Conservation (phyloP, 768 basidiomycete species). For the Termitomyces sp. region DNA sequence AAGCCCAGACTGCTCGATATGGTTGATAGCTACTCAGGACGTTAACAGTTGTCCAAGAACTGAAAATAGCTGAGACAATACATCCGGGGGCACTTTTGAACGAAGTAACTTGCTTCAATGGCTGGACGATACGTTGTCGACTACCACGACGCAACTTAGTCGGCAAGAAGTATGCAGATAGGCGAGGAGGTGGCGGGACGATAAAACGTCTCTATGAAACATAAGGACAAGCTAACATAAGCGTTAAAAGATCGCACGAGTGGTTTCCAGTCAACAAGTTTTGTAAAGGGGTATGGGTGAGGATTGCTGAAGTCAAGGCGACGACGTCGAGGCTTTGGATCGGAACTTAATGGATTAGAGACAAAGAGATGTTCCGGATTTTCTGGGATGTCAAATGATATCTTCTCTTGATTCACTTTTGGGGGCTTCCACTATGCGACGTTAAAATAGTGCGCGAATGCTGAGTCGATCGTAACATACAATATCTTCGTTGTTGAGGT, state of each 20-base stretch:
- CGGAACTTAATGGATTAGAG: slow-evolving; percentile 2
- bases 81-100: slow-evolving; percentile 44
- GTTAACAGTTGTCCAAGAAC: background rate
- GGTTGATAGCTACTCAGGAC: slow-evolving; percentile 39
- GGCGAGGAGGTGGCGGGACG: background rate
- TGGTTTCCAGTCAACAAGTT: slow-evolving; percentile 11
- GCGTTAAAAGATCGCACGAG: background rate
- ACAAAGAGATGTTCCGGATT: slow-evolving; percentile 3
- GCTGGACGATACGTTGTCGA: slow-evolving; percentile 3
- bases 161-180: background rate
- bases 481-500: slow-evolving; percentile 19
- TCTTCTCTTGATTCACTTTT: slow-evolving; percentile 8
- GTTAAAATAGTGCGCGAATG: background rate
- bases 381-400: slow-evolving; percentile 9
- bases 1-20: slow-evolving; percentile 40
- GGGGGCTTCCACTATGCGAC: slow-evolving; percentile 14
- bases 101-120: slow-evolving; percentile 18
- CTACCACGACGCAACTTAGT: slow-evolving; percentile 5
- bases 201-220: slow-evolving; percentile 1
- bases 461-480: slow-evolving; percentile 12
- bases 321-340: background rate
- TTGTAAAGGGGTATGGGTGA: background rate
- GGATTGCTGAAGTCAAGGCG: slow-evolving; percentile 10
- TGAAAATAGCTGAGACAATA: slow-evolving; percentile 8
- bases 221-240: background rate